Evolutionary conservation across 75 land plant species (phyloP), one percentile per base, ranked within the genome.

Genomic region (Pinus tabuliformis): DNA sequence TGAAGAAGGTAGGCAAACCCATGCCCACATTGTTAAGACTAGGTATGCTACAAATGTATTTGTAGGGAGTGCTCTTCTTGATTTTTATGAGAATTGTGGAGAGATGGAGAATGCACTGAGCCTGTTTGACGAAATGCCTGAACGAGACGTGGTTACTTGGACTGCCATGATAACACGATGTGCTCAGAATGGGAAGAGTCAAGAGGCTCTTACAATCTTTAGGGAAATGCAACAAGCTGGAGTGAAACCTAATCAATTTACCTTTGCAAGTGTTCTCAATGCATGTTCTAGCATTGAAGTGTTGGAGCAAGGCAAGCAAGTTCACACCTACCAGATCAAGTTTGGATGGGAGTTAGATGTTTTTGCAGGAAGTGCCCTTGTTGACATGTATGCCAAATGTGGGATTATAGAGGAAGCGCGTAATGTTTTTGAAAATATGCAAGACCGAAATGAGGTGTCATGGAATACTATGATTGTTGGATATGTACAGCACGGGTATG

Each of bases 111-210:
- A 76, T 20, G 78, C 78, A 3, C 22, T 76, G 37, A 33, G 45
- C 12, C 56, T 30, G 28, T 76, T 76, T 64, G 72, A 76, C 17
- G 20, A 61, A 36, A 62, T 76, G 66, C 42, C 70, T 58, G 49
- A 36, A 37, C 42, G 70, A 20, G 66, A 76, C 56, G 36, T 42
- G 11, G 54, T 76, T 0, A 45, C 73, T 16, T 78, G 79, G 79
- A 78, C 77, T 28, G 36, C 62, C 73, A 20, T 78, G n/a, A 73
- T 78, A 22, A 58, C 28, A 24, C 36, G 79, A 20, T 78, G 73
- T 78, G 76, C 79, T 26, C 88, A 89, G 49, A 83, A 78, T 68
- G 86, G 84, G 59, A 82, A 83, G 70, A 42, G 77, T 28, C 33
- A 65, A 12, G 58, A 77, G 20, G 87, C 83, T 13, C 39, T 82